Evolutionary conservation across 2,329 filamentous ascomycete genomes (phyloP), one percentile per base, ranked within the genome.

Genomic region (Dendryphion nanum): DNA sequence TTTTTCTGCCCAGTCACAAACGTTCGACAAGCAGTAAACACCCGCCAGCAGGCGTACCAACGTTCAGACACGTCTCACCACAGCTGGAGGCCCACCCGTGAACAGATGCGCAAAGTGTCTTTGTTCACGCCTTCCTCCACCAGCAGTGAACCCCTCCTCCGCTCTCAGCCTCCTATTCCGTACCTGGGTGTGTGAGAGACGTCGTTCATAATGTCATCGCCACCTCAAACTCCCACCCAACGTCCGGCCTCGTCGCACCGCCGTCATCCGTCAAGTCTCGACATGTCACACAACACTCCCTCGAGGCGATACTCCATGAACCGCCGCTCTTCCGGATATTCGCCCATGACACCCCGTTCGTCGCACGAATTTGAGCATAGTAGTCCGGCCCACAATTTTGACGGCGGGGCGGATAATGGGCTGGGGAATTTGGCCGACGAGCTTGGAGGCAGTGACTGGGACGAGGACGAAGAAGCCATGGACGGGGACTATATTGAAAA

Each of bases 361-460:
- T 61, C 60, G 40, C 62, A 59, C n/a, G 57, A 62, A 8, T 65
- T 67, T 42, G 68, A 70, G 14, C 61, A 68, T 37, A 56, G 57
- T 38, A 63, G 58, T 30, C 62, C 63, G 2, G 62, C 55, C 28
- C 66, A 67, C 12, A 58, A 61, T 40, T 61, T 63, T 6, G 64
- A 63, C 36, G 63, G 59, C 7, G 60, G 53, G 13, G 63, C 59
- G 35, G 69, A 67, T 32, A 79, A 79, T 44, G 83, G 83, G 6
- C 71, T 89, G 45, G 87, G 86, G 20, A 90, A 89, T 51, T 66
- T 93, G 33, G 87, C 87, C 2, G 87, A 91, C 64, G 87, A 93
- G 64, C 71, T 93, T 33, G 87, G 84, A 2, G 85, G 86, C 55
- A 82, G 83, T 4, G 80, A 85, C 62, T 6, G 15, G 6, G 81